phyloP scores from a whole-genome alignment of 2,329 filamentous ascomycete genomes.

The Aspergillus tubingensis region DNA sequence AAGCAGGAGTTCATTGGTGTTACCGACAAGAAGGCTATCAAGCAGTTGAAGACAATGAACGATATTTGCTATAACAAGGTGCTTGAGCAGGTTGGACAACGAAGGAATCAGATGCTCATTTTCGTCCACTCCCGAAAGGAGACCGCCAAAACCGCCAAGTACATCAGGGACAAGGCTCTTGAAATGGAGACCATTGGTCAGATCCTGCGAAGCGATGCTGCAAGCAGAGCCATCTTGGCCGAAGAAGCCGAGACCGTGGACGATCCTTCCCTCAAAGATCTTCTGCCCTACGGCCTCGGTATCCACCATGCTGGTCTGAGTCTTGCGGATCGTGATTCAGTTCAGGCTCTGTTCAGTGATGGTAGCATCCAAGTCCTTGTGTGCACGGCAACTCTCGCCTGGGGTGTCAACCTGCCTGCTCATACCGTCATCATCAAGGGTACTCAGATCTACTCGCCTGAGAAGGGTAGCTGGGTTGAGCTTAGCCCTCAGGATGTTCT shows the following conservation, averaged over 20 bases:
- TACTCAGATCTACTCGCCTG: slow-evolving; percentile 95
- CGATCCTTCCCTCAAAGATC: slow-evolving; percentile 86
- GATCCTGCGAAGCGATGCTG: slow-evolving; percentile 89
- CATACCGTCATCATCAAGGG: slow-evolving; percentile 99
- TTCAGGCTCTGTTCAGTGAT: slow-evolving; percentile 90
- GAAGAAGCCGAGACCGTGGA: slow-evolving; percentile 81
- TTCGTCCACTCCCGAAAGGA: slow-evolving; percentile 99
- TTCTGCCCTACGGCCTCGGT: slow-evolving; percentile 93
- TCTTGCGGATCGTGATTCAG: slow-evolving; percentile 88
- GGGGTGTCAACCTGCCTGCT: slow-evolving; percentile 97
- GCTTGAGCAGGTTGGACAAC: slow-evolving; percentile 88
- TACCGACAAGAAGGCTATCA: slow-evolving; percentile 97
- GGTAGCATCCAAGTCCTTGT: slow-evolving; percentile 93
- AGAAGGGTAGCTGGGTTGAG: slow-evolving; percentile 98
- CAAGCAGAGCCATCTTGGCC: slow-evolving; percentile 81
- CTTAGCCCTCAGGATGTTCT: slow-evolving; percentile 95
- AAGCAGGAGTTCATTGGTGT: slow-evolving; percentile 97
- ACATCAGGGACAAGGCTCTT: slow-evolving; percentile 94
- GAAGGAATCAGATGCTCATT: slow-evolving; percentile 96
- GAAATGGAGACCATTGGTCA: slow-evolving; percentile 96
- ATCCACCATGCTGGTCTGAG: slow-evolving; percentile 99
- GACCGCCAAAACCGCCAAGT: slow-evolving; percentile 94
- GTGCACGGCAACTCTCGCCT: slow-evolving; percentile 95
- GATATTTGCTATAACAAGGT: slow-evolving; percentile 98
- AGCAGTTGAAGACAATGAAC: slow-evolving; percentile 99